A percentile compares a stretch with the other conserved stretches of the same genome.
Conservation (phyloP, 768 basidiomycete species). For the Boletus sensibilis region DNA sequence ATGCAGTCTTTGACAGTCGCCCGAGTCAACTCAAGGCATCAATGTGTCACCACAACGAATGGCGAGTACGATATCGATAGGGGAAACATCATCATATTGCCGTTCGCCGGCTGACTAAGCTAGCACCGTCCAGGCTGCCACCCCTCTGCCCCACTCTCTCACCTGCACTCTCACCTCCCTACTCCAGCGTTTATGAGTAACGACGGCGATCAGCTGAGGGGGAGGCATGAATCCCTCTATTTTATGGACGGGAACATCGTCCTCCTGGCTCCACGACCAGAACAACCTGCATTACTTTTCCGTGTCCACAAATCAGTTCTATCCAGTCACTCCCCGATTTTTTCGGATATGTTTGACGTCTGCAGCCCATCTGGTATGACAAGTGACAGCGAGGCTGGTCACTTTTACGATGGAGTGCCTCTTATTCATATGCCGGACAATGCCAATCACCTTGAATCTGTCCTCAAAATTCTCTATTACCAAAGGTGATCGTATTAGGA, state of each 20-base stretch:
- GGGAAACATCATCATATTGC: too few species aligned
- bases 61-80: too few species aligned
- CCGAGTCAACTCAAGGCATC: too few species aligned
- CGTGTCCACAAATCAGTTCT: constrained; percentile 16
- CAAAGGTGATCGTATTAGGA: constrained; percentile 1
- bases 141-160: too few species aligned
- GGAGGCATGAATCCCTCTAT: constrained; percentile 9
- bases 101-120: too few species aligned
- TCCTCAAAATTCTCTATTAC: constrained; percentile 13
- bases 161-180: neutral
- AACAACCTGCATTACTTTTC: constrained; percentile 1
- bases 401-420: constrained; percentile 4
- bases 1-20: too few species aligned
- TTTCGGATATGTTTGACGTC: constrained; percentile 8
- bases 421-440: constrained; percentile 8
- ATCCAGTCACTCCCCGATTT: constrained; percentile 7
- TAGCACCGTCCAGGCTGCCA: too few species aligned
- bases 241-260: constrained; percentile 9
- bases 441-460: constrained; percentile 3
- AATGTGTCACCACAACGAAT: too few species aligned
- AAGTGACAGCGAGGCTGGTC: neutral
- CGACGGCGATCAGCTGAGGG: constrained; percentile 24
- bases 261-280: neutral
- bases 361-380: neutral
- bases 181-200: constrained; percentile 37